Conservation (phyloP, 2,329 filamentous ascomycete genomes). For the Fusarium sp. region DNA sequence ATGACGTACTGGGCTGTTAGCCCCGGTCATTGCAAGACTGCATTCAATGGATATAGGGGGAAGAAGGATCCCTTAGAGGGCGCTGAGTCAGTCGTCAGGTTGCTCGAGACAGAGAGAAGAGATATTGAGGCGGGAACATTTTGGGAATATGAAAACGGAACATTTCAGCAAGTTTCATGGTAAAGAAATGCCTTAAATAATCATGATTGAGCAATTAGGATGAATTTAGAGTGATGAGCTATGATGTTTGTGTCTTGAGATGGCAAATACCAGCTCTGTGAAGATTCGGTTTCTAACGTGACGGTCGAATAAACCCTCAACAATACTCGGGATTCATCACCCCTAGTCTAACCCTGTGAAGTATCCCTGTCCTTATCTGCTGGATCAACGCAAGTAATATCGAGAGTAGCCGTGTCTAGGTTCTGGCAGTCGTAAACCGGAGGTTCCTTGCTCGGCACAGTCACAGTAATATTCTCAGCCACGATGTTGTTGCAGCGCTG, state of each 20-base stretch:
- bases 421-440: constrained; percentile 40
- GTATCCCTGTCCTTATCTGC: constrained; percentile 19
- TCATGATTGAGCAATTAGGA: background rate
- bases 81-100: background rate
- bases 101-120: background rate
- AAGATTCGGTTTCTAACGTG: background rate
- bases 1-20: constrained; percentile 11
- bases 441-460: constrained; percentile 35
- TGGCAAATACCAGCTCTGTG: background rate
- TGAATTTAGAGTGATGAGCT: background rate
- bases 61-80: constrained; percentile 3
- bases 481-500: constrained; percentile 41
- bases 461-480: constrained; percentile 34
- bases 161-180: constrained; percentile 9
- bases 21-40: constrained; percentile 12
- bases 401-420: constrained; percentile 22
- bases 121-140: background rate
- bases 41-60: constrained; percentile 8
- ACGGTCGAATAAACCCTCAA: background rate
- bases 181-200: background rate
- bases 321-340: background rate
- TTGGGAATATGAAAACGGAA: constrained; percentile 5
- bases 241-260: background rate
- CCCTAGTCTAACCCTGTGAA: constrained; percentile 11
- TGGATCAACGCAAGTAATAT: constrained; percentile 33